These are phyloP conservation scores for Cucumis cinereus DNA, from an alignment of 306 rosid species.

Conservation along the genomic window DNA sequence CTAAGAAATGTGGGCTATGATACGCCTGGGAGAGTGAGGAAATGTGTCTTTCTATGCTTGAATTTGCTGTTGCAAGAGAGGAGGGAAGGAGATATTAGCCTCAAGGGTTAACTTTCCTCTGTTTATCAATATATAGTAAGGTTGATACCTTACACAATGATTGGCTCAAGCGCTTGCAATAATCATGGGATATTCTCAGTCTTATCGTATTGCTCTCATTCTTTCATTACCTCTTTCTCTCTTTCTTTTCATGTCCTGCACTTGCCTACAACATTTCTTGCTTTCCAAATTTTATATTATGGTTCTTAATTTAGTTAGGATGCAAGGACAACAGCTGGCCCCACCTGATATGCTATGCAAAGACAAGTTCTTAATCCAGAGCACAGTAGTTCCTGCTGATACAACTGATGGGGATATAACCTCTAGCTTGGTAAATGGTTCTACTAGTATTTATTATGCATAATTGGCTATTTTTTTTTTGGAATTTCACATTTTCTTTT, in stretches of 20 bases:
- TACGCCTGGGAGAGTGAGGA: no score
- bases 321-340: slow-evolving; percentile 51
- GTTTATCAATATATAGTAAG: no score
- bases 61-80: no score
- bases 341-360: slow-evolving; percentile 55
- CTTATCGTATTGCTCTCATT: background rate
- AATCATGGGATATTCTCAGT: background rate
- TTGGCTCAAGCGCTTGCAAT: background rate
- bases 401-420: slow-evolving; percentile 42
- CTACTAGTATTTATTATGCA: background rate
- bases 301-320: slow-evolving; percentile 48
- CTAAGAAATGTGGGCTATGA: no score
- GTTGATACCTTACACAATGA: background rate
- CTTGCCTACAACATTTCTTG: background rate
- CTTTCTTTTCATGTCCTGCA: background rate
- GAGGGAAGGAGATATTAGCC: no score
- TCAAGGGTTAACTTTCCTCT: no score
- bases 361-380: slow-evolving; percentile 81
- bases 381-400: slow-evolving; percentile 44
- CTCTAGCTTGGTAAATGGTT: slow-evolving; percentile 32
- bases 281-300: background rate
- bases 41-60: no score
- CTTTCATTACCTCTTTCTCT: background rate
- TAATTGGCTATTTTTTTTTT: background rate
- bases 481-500: background rate